These are phyloP conservation scores for Sporothrix curviconia DNA, from an alignment of 2,329 filamentous ascomycete genomes.

Conservation along the genomic window DNA sequence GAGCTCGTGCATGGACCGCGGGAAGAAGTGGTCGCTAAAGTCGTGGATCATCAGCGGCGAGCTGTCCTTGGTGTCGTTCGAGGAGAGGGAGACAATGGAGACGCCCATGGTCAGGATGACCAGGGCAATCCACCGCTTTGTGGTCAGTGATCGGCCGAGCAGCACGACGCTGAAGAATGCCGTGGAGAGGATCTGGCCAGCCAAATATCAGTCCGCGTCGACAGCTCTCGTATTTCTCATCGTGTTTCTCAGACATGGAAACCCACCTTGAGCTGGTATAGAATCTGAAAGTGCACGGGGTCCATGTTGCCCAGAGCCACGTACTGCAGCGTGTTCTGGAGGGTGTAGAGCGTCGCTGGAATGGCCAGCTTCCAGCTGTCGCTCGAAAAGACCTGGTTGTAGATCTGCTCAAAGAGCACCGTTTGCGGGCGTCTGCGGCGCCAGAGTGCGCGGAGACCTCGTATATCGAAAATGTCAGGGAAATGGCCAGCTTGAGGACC, in stretches of 20 bases:
- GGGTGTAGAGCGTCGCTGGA: slow-evolving; percentile 78
- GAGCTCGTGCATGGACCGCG: slow-evolving; percentile 71
- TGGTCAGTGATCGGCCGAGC: slow-evolving; percentile 62
- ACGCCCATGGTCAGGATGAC: slow-evolving; percentile 75
- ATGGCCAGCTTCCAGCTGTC: slow-evolving; percentile 95
- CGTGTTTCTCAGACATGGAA: too few species aligned
- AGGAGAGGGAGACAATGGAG: slow-evolving; percentile 75
- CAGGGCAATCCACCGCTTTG: slow-evolving; percentile 73
- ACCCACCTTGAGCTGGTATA: slow-evolving; percentile 80
- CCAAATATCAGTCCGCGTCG: too few species aligned
- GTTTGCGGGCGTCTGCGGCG: slow-evolving; percentile 74
- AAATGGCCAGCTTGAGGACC: slow-evolving; percentile 80
- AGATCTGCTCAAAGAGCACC: slow-evolving; percentile 72
- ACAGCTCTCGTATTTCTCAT: too few species aligned
- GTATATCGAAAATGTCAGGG: slow-evolving; percentile 78
- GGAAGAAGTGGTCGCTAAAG: slow-evolving; percentile 63
- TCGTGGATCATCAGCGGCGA: slow-evolving; percentile 54
- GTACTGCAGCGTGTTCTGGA: slow-evolving; percentile 93
- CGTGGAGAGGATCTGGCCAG: slow-evolving; percentile 75
- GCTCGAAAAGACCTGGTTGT: slow-evolving; percentile 72
- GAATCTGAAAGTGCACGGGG: slow-evolving; percentile 85
- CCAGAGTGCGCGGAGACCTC: slow-evolving; percentile 72
- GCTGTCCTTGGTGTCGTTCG: slow-evolving; percentile 39
- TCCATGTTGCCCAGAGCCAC: slow-evolving; percentile 85
- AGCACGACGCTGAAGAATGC: slow-evolving; percentile 80